Base-by-base conservation (phyloP, 345 rosid species). In the Draba incana region DNA sequence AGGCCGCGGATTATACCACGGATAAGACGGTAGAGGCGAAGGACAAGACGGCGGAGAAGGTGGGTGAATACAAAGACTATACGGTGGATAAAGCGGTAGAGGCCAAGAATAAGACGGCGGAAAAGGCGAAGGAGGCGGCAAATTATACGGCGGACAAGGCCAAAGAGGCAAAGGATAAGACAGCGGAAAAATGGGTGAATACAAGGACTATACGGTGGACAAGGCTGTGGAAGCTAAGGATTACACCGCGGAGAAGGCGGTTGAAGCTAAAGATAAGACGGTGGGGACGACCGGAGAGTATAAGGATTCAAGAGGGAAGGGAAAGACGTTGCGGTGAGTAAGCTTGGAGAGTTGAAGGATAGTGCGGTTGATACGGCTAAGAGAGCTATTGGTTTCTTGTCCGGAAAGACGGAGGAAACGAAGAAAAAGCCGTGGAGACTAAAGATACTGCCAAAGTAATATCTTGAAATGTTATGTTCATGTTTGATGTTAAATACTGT, bases 341-440 rank as follows among this genome's bases (percentile, higher is more conserved):
- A 80, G 78, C 72, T 79, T 3, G 78, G 73, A 0, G 86, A 72
- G 75, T 59, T 75, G 58, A 85, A 81, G 70, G 88, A 84, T 25
- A 75, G 75, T n/a, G 84, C 90, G 0, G 70, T 82, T 4, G 92
- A 62, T 6, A 82, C 90, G 1, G 94, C 92, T 0, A 78, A 79
- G 72, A 80, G 78, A 62, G 87, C 95, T 11, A 69, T 79, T 84
- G 87, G 57, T 27, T 67, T 74, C 54, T 70, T 90, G 35, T 75
- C 86, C 0, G 84, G 84, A 2, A 88, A 82, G 74, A 76, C 79
- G 10, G 90, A 83, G 45, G 92, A 87, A 66, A 71, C 73, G 3
- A 84, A 84, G 66, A 83, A 51, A 81, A 80, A 75, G 73, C 87
- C 2, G 33, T 57, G 0, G 92, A 81, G 49, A 82, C 88, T 4